A percentile compares a stretch with the other conserved stretches of the same genome.
Evolutionary conservation across 768 basidiomycete genomes (phyloP).

Genomic region (Lentinula guzmanii): DNA sequence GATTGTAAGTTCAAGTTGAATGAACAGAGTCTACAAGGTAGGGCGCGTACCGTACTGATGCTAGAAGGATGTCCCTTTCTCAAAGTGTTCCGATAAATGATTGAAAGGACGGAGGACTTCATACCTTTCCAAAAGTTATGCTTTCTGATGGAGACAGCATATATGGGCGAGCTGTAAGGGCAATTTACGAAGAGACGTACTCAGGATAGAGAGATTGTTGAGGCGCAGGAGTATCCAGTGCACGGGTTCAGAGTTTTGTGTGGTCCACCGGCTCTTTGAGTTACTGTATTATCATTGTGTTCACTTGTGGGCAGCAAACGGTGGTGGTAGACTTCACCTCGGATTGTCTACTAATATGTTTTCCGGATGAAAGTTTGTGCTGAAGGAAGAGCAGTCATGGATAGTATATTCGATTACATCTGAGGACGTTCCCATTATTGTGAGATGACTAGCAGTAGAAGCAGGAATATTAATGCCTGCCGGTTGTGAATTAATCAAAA

Average conservation of each 20-base stretch:
- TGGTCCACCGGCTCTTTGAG: constrained; percentile 72
- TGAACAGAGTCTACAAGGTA: background rate
- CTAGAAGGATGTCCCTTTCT: constrained; percentile 17
- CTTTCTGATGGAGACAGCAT: constrained; percentile 36
- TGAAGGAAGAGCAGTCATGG: constrained; percentile 61
- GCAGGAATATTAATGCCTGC: background rate
- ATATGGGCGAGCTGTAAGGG: constrained; percentile 2
- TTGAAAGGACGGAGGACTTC: background rate
- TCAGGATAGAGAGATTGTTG: constrained; percentile 54
- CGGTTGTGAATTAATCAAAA: background rate
- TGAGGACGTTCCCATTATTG: background rate
- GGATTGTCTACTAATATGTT: constrained; percentile 65
- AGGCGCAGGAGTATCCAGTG: constrained; percentile 72
- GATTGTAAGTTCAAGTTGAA: constrained; percentile 3
- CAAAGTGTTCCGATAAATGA: background rate
- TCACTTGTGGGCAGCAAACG: background rate
- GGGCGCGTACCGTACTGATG: constrained; percentile 32
- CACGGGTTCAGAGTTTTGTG: constrained; percentile 42
- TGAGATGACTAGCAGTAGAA: background rate
- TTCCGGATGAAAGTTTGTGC: constrained; percentile 61
- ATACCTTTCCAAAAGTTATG: constrained; percentile 80
- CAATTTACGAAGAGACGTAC: constrained; percentile 36
- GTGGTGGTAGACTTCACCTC: constrained; percentile 3
- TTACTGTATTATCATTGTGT: constrained; percentile 22
- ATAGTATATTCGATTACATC: constrained; percentile 36